Evolutionary conservation across 1,284 basidiomycete genomes (phyloP).

Genomic region (Trichosporon sp.): DNA sequence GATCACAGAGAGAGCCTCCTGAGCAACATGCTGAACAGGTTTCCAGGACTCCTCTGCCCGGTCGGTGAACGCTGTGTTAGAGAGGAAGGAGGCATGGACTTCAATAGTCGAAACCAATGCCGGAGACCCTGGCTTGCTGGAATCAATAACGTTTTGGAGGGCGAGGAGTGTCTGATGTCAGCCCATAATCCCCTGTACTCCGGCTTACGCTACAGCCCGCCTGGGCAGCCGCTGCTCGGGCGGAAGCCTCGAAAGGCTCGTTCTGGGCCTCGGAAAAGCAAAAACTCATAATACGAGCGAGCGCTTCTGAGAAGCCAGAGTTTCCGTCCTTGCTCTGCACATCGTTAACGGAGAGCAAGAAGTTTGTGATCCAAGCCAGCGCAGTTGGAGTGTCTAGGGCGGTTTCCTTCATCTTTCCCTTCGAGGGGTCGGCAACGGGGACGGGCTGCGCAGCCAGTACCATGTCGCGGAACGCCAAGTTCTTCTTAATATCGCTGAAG

Average conservation of each 20-base stretch:
- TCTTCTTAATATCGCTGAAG: constrained; percentile 77
- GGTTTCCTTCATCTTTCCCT: constrained; percentile 28
- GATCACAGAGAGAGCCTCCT: constrained; percentile 43
- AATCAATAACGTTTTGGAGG: constrained; percentile 16
- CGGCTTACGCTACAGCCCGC: constrained; percentile 60
- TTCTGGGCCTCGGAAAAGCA: constrained; percentile 74
- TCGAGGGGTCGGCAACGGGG: neutral
- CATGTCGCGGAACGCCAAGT: constrained; percentile 58
- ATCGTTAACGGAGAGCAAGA: constrained; percentile 37
- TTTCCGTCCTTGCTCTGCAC: constrained; percentile 52
- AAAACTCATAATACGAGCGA: constrained; percentile 65
- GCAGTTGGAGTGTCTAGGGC: constrained; percentile 5
- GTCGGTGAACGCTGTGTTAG: constrained; percentile 58
- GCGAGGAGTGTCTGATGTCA: constrained; percentile 20
- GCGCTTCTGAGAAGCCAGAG: constrained; percentile 61
- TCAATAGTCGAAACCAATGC: constrained; percentile 38
- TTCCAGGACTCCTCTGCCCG: constrained; percentile 17
- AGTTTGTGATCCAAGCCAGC: constrained; percentile 36
- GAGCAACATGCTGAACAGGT: constrained; percentile 41
- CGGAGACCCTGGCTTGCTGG: constrained; percentile 9
- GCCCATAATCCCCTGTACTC: neutral
- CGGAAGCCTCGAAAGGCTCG: constrained; percentile 57
- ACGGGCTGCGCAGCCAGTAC: constrained; percentile 44
- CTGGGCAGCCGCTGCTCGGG: constrained; percentile 59
- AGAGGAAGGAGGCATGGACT: constrained; percentile 52